Base-by-base conservation (phyloP, 176 grass and related monocot species). In the Carex scoparia region DNA sequence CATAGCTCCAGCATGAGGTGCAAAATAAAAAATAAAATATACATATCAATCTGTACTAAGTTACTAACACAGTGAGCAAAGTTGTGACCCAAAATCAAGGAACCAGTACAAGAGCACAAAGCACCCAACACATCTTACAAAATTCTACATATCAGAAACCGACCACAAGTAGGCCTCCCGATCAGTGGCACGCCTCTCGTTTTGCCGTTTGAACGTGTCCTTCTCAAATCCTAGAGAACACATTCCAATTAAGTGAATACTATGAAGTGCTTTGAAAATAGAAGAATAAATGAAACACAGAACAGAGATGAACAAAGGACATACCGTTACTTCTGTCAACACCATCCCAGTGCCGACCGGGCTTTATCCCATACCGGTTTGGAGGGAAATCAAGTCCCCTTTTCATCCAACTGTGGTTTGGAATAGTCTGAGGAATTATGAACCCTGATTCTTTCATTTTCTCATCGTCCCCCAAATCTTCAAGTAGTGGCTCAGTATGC, bases 361-460 rank as follows among this genome's bases (percentile, higher is more conserved):
- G 95, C 69, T 84, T 98, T 82, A 95, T 95, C 3, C 91, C 93
- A 79, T 94, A 95, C 8, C 93, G 93, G 71, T 98, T 98, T 81
- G 83, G 89, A 85, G 95, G 93, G 56, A 86, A 91, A 92, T 98
- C 93, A 49, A 98, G 71, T n/a, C 89, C 93, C 60, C 93, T 88
- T 79, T 98, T 98, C 48, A 98, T 7, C 95, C 95, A 98, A 69
- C 95, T 98, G 69, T 98, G 91, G 80, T 31, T 79, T 27, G 93
- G 95, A 89, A 98, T 83, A 71, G 82, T 88, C 80, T 98, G 95
- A 53, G 95, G 95, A 88, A 98, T 89, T 69, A 95, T 93, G 85
- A 98, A 98, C 0, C 95, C 95, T 46, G 95, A 98, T 77, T 95
- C 95, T 89, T 95, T 95, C 95, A 98, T 98, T 46, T 91, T 91